These are phyloP conservation scores for Apocynum venetum DNA, from an alignment of 257 asterid genomes.

Conservation along the genomic window DNA sequence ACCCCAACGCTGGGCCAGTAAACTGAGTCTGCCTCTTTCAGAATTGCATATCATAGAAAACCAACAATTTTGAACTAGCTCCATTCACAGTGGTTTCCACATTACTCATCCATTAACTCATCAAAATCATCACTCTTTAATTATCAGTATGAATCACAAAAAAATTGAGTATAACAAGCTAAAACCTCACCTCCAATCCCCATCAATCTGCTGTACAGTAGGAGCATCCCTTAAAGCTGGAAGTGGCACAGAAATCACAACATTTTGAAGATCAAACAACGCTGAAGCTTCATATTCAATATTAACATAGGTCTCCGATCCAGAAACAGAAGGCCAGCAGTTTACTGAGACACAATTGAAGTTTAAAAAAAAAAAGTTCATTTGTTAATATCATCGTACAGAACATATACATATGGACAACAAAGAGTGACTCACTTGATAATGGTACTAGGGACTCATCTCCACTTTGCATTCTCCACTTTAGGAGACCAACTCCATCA, in stretches of 20 bases:
- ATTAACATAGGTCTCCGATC: constrained; percentile 80
- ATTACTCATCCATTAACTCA: too few relatives aligned
- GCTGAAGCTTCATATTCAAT: constrained; percentile 84
- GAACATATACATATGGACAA: not conserved
- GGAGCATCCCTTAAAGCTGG: constrained; percentile 94
- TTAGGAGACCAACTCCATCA: constrained; percentile 77
- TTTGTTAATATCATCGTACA: not conserved
- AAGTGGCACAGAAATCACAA: constrained; percentile 88
- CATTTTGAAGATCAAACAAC: constrained; percentile 76
- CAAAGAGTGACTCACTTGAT: constrained; percentile 55
- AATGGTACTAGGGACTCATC: constrained; percentile 85
- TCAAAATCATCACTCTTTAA: not conserved
- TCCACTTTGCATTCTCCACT: constrained; percentile 91
- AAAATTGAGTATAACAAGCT: not conserved
- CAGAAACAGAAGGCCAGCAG: constrained; percentile 98
- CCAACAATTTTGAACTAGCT: not conserved
- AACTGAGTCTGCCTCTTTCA: not conserved
- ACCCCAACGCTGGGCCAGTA: not conserved
- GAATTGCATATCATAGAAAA: not conserved
- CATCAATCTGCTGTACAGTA: constrained; percentile 74
- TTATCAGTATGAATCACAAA: not conserved
- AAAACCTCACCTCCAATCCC: constrained; percentile 77
- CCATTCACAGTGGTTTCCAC: not conserved
- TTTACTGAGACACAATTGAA: constrained; percentile 46
- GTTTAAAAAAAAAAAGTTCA: constrained; percentile 14